Evolutionary conservation across 768 basidiomycete genomes (phyloP).

Genomic region (Lactifluus piperatus): DNA sequence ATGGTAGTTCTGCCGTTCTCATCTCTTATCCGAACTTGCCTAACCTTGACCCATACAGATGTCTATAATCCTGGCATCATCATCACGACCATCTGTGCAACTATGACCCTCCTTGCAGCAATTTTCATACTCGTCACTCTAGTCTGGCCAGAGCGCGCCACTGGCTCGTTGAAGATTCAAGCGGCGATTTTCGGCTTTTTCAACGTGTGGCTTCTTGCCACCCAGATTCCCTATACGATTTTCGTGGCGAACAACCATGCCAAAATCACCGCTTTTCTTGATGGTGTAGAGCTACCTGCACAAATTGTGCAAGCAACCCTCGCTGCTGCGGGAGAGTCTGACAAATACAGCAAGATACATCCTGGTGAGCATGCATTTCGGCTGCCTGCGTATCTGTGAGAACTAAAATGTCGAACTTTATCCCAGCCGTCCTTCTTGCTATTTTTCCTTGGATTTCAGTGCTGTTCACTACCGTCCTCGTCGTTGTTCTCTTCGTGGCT

Average conservation of each 20-base stretch:
- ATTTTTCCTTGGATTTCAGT: constrained; percentile 15
- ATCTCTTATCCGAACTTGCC: constrained; percentile 11
- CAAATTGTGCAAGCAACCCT: constrained; percentile 29
- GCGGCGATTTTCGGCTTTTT: constrained; percentile 34
- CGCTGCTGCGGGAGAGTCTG: neutral
- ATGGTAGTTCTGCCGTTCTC: constrained; percentile 15
- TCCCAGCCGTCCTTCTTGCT: constrained; percentile 9
- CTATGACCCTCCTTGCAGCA: constrained; percentile 30
- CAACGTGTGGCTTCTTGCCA: constrained; percentile 39
- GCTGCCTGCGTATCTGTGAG: neutral
- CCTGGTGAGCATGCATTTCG: neutral
- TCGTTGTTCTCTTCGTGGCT: constrained; percentile 7
- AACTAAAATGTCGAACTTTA: neutral
- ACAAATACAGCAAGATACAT: constrained; percentile 8
- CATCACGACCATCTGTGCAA: constrained; percentile 17
- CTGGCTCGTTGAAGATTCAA: constrained; percentile 23
- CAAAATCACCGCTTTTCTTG: constrained; percentile 36
- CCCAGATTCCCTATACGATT: constrained; percentile 39
- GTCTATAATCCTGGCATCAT: constrained; percentile 20
- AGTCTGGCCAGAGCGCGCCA: constrained; percentile 15
- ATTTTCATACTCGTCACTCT: constrained; percentile 25
- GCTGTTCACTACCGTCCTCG: neutral
- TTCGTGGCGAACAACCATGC: constrained; percentile 39
- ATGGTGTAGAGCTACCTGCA: constrained; percentile 30
- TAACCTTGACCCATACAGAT: constrained; percentile 17